Evolutionary conservation across 208 protist genomes (phyloP).

Genomic region (Acanthamoeba castellanii): DNA sequence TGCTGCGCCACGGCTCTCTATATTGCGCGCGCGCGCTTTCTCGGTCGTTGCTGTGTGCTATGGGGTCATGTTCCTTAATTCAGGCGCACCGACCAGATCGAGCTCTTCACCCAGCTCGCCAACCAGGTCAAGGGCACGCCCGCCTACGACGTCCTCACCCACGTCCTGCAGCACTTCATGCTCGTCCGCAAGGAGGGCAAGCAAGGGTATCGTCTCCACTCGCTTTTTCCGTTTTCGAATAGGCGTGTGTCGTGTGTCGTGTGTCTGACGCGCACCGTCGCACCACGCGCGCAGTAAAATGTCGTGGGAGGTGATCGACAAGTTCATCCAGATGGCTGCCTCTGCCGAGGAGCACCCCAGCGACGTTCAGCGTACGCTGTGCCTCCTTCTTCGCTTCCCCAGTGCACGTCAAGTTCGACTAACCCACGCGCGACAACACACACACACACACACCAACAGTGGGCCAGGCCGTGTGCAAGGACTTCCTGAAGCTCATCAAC

Average conservation of each 20-base stretch:
- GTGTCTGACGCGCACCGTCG: no score
- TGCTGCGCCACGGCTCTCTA: no score
- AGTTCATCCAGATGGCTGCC: slow-evolving; percentile 30
- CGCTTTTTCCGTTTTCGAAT: background rate
- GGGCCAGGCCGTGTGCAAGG: slow-evolving; percentile 18
- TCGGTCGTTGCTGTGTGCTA: no score
- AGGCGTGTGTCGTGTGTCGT: background rate
- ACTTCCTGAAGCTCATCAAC: slow-evolving; percentile 10
- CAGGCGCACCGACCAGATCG: background rate
- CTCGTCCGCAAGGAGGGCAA: slow-evolving; percentile 2
- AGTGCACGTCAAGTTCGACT: background rate
- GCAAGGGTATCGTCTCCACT: background rate
- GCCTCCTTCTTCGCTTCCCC: background rate
- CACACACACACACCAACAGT: background rate
- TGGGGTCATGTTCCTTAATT: no score
- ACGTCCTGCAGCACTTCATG: background rate
- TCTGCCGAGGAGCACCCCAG: background rate
- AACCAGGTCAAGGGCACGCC: background rate
- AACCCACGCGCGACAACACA: no score
- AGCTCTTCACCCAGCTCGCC: background rate
- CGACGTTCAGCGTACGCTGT: slow-evolving; percentile 12
- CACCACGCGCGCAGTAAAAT: background rate
- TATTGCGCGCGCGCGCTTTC: no score
- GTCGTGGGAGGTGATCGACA: slow-evolving; percentile 23
- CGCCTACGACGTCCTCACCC: background rate